Conservation (phyloP, 1,284 basidiomycete species). For the Austroboletus novae-zelandiae region DNA sequence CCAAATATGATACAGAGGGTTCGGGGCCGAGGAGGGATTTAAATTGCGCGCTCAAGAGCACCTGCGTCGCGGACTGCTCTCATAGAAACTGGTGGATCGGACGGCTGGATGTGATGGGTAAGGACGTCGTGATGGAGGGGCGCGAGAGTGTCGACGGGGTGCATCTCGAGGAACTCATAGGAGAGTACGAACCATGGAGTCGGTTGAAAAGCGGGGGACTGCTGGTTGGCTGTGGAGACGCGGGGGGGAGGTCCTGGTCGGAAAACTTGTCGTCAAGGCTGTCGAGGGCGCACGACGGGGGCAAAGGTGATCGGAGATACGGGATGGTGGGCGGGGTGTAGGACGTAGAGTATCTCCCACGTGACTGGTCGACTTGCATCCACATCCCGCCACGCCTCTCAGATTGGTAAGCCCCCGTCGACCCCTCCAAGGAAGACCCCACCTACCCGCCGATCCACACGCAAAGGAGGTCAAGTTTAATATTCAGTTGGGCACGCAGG, state of each 20-base stretch:
- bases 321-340: too few relatives aligned
- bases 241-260: constrained; percentile 28
- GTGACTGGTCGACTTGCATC: constrained; percentile 59
- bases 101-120: constrained; percentile 48
- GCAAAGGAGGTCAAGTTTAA: too few relatives aligned
- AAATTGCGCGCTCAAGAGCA: constrained; percentile 38
- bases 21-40: constrained; percentile 24
- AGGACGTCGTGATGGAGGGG: constrained; percentile 42
- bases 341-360: constrained; percentile 49
- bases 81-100: constrained; percentile 43
- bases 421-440: too few relatives aligned
- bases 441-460: too few relatives aligned
- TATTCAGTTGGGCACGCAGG: too few relatives aligned
- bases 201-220: constrained; percentile 50
- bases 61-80: constrained; percentile 46
- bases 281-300: too few relatives aligned
- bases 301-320: too few relatives aligned
- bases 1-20: constrained; percentile 54
- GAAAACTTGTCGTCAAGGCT: too few relatives aligned
- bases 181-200: constrained; percentile 53
- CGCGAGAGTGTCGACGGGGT: constrained; percentile 42
- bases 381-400: constrained; percentile 47
- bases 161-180: constrained; percentile 66
- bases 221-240: constrained; percentile 9
- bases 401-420: too few relatives aligned